Percentiles rank a stretch among this genome's conserved stretches.
These are phyloP conservation scores for Aspergillus udagawae DNA, from an alignment of 2,329 filamentous ascomycete genomes.

Conservation along the genomic window DNA sequence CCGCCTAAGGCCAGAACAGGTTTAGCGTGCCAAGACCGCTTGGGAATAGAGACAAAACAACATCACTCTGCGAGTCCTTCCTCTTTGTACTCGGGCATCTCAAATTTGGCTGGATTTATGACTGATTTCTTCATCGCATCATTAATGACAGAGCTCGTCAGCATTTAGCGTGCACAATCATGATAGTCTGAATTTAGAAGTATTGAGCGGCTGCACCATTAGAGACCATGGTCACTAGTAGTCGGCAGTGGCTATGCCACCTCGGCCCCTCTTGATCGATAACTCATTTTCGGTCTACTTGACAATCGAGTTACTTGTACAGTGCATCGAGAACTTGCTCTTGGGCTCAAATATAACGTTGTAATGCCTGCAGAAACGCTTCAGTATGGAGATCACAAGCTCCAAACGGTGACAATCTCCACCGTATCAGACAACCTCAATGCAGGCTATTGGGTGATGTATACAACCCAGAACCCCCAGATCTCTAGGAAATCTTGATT, in stretches of 20 bases:
- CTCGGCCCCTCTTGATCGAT: not conserved
- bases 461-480: conserved; percentile 11
- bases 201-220: not conserved
- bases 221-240: not conserved
- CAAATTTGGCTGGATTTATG: not conserved
- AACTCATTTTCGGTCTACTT: not conserved
- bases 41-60: not conserved
- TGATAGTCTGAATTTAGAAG: not conserved
- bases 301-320: not conserved
- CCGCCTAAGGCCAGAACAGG: conserved; percentile 18
- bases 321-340: not conserved
- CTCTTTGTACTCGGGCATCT: not conserved
- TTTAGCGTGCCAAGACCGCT: conserved; percentile 26
- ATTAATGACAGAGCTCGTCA: not conserved
- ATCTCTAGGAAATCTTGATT: not conserved
- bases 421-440: conserved; percentile 14
- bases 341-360: not conserved
- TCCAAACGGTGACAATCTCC: conserved; percentile 34
- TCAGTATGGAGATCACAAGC: conserved; percentile 25
- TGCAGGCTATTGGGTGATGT: conserved; percentile 40
- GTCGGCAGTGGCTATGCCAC: not conserved
- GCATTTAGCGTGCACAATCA: not conserved
- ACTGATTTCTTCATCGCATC: not conserved
- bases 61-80: not conserved
- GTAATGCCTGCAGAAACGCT: conserved; percentile 16